phyloP scores from a whole-genome alignment of 2,329 filamentous ascomycete genomes.

The Alternaria consortialis region DNA sequence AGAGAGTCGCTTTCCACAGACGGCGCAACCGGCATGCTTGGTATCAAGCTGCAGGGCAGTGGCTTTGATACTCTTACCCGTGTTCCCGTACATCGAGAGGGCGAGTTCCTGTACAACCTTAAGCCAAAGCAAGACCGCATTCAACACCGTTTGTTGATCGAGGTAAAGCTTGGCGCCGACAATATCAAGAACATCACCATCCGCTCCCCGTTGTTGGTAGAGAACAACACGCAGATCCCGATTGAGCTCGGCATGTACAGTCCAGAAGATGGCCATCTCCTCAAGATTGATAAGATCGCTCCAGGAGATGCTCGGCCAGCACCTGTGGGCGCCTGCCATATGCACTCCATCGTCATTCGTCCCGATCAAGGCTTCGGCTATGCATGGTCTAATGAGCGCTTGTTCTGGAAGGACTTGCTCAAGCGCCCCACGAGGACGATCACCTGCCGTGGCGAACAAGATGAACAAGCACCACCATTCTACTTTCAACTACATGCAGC shows the following conservation, averaged over 20 bases:
- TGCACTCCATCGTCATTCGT: conserved; percentile 86
- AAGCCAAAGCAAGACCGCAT: conserved; percentile 86
- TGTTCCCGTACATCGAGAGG: conserved; percentile 91
- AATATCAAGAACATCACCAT: conserved; percentile 99
- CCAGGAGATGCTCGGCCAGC: conserved; percentile 90
- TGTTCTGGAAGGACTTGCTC: conserved; percentile 93
- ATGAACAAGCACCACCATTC: conserved; percentile 80
- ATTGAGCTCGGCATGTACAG: conserved; percentile 94
- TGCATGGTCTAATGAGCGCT: conserved; percentile 86
- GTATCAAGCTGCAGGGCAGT: conserved; percentile 86
- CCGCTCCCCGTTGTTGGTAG: conserved; percentile 87
- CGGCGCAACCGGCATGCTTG: conserved; percentile 79
- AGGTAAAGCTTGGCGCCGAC: conserved; percentile 88
- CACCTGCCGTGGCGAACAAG: conserved; percentile 85
- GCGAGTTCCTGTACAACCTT: conserved; percentile 87
- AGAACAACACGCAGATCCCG: conserved; percentile 96
- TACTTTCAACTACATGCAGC: conserved; percentile 95
- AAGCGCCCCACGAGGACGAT: conserved; percentile 85
- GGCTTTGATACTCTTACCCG: conserved; percentile 91
- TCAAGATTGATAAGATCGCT: conserved; percentile 97
- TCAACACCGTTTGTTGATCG: conserved; percentile 88
- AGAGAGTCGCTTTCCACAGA: conserved; percentile 91
- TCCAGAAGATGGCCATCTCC: conserved; percentile 82
- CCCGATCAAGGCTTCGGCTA: conserved; percentile 98
- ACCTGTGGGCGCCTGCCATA: conserved; percentile 88